phyloP scores from a whole-genome alignment of 2,329 filamentous ascomycete genomes.

The Calonectria ilicicola region DNA sequence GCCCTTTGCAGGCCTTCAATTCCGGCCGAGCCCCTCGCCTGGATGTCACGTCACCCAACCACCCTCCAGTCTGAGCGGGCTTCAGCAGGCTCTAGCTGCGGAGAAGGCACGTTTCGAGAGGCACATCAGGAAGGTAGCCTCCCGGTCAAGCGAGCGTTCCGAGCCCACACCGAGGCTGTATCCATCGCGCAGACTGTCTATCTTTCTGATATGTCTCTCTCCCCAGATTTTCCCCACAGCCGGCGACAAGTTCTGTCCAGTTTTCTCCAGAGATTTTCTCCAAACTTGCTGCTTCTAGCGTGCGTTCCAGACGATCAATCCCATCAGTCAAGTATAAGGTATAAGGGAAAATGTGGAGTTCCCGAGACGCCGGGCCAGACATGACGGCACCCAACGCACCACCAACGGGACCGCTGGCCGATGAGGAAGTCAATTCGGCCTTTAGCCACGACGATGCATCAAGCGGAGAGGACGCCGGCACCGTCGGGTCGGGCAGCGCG shows the following conservation, averaged over 20 bases:
- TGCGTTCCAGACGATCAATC: neutral
- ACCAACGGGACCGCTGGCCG: constrained; percentile 45
- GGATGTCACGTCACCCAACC: constrained; percentile 14
- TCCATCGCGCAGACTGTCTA: neutral
- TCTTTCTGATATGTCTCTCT: neutral
- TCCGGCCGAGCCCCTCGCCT: neutral
- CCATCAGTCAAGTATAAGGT: neutral
- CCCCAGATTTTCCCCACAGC: constrained; percentile 17
- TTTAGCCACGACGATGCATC: constrained; percentile 52
- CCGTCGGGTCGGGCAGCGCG: constrained; percentile 31
- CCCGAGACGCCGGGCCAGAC: constrained; percentile 39
- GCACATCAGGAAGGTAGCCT: constrained; percentile 3
- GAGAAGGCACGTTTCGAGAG: neutral
- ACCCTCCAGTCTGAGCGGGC: neutral
- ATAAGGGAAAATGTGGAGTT: constrained; percentile 43
- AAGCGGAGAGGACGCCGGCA: constrained; percentile 50
- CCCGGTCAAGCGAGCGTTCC: constrained; percentile 9
- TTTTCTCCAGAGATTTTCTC: constrained; percentile 7
- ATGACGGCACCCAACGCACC: constrained; percentile 41
- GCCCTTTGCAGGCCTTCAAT: constrained; percentile 13
- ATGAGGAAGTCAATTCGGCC: constrained; percentile 51
- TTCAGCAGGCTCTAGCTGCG: neutral
- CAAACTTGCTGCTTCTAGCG: constrained; percentile 4
- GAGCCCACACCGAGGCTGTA: constrained; percentile 18
- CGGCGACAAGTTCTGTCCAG: neutral